phyloP scores from a whole-genome alignment of 1,284 basidiomycete species.

The Rhodotorula mucilaginosa region DNA sequence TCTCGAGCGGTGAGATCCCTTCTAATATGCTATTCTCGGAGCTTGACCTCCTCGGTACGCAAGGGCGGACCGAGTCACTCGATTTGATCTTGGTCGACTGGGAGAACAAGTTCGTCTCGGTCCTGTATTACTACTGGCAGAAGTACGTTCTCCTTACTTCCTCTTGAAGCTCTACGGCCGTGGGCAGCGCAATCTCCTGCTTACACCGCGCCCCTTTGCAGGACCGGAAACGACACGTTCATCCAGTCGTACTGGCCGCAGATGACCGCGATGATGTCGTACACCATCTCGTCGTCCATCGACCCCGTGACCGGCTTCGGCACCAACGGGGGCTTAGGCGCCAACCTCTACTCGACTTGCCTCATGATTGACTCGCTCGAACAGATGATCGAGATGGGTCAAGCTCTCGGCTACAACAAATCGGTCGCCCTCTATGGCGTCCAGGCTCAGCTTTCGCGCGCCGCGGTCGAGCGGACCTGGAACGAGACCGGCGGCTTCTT shows the following conservation, averaged over 20 bases:
- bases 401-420: slow-evolving; percentile 6
- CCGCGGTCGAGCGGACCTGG: slow-evolving; percentile 14
- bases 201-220: neutral
- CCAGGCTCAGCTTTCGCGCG: slow-evolving; percentile 5
- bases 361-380: slow-evolving; percentile 12
- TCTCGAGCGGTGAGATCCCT: slow-evolving; percentile 1
- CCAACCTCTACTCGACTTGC: slow-evolving; percentile 6
- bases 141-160: neutral
- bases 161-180: neutral
- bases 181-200: neutral
- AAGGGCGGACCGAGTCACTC: slow-evolving; percentile 2
- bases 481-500: slow-evolving; percentile 14
- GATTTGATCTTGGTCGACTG: slow-evolving; percentile 1
- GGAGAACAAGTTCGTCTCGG: slow-evolving; percentile 7
- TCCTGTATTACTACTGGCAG: slow-evolving; percentile 12
- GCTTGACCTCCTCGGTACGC: slow-evolving; percentile 3
- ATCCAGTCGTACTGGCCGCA: slow-evolving; percentile 8
- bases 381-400: slow-evolving; percentile 11
- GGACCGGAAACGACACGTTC: slow-evolving; percentile 18
- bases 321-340: slow-evolving; percentile 3
- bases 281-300: slow-evolving; percentile 10
- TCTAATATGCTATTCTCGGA: slow-evolving; percentile 5
- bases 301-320: slow-evolving; percentile 6
- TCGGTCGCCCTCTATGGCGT: neutral
- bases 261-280: slow-evolving; percentile 6